phyloP scores from a whole-genome alignment of 208 protist genomes.

The Acanthamoeba sp. region DNA sequence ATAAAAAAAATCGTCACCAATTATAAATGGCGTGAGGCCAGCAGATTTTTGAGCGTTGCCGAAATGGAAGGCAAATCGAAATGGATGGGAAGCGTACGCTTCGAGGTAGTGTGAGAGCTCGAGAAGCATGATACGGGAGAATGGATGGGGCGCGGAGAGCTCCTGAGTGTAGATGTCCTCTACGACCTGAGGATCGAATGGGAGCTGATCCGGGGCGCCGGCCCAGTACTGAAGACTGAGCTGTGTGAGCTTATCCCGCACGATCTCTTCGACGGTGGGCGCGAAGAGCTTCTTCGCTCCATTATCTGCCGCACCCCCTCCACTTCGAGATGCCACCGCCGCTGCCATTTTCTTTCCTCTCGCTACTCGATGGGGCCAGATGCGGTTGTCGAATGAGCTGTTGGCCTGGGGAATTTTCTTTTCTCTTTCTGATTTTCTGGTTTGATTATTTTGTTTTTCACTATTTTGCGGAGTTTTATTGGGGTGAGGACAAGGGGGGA shows the following conservation, averaged over 20 bases:
- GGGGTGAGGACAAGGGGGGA: too few relatives aligned
- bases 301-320: background rate
- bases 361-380: too few relatives aligned
- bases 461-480: too few relatives aligned
- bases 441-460: too few relatives aligned
- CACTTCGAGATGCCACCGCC: too few relatives aligned
- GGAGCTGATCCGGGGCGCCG: background rate
- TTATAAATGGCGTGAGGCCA: too few relatives aligned
- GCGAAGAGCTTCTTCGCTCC: slow-evolving; percentile 15
- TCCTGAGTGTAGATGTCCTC: slow-evolving; percentile 78
- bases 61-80: background rate
- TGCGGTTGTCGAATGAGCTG: too few relatives aligned
- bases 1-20: too few relatives aligned
- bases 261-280: slow-evolving; percentile 64
- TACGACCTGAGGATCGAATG: slow-evolving; percentile 71
- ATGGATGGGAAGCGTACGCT: background rate
- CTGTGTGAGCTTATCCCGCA: slow-evolving; percentile 56
- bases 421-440: too few relatives aligned
- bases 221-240: slow-evolving; percentile 62
- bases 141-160: background rate
- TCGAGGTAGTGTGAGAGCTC: slow-evolving; percentile 80
- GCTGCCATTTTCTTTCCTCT: too few relatives aligned
- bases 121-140: slow-evolving; percentile 64
- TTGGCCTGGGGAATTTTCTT: too few relatives aligned
- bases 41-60: too few relatives aligned